These are phyloP conservation scores for Pestalotiopsis sp. DNA, from an alignment of 2,329 filamentous ascomycete species.

Conservation along the genomic window DNA sequence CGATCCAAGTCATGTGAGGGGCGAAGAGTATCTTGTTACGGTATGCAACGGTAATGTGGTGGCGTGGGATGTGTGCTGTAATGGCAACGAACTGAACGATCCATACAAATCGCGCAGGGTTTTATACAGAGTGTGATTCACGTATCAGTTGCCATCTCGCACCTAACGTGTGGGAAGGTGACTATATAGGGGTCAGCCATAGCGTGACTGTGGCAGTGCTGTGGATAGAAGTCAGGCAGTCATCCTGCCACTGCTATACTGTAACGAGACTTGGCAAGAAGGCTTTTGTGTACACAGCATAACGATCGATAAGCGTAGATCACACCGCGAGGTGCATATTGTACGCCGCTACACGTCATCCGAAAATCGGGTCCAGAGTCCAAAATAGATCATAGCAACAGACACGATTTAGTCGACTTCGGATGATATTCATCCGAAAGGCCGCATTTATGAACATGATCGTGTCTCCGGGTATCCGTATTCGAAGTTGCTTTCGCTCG, in stretches of 20 bases:
- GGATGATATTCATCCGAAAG: not conserved
- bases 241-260: no score
- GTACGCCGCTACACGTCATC: not conserved
- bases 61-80: not conserved
- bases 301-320: not conserved
- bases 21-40: no score
- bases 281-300: not conserved
- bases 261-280: not conserved
- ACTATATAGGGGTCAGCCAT: no score
- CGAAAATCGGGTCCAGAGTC: not conserved
- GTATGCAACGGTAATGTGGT: no score
- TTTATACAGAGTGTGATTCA: no score
- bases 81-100: no score
- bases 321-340: not conserved
- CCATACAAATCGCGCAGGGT: no score
- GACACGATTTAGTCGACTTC: not conserved
- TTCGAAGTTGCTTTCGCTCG: not conserved
- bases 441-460: not conserved
- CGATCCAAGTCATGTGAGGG: not conserved
- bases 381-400: not conserved
- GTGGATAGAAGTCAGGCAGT: no score
- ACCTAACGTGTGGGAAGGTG: no score
- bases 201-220: no score
- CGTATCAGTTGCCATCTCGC: no score
- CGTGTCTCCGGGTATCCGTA: not conserved